Base-by-base conservation (phyloP, 1,139 yeast species). In the Lodderomyces metapsilosis region DNA sequence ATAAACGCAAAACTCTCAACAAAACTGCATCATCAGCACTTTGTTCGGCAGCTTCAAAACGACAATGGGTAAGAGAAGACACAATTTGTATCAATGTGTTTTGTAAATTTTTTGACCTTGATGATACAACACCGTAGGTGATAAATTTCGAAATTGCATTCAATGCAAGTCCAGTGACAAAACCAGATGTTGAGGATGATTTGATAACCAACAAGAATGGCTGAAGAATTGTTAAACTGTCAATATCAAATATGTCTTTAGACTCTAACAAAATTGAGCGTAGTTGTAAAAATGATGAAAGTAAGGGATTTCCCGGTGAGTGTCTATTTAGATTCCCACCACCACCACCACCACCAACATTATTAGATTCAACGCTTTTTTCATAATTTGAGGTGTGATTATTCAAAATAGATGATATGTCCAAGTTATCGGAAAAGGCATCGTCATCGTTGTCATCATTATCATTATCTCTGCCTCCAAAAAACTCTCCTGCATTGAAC, bases 1-100 rank as follows among this genome's bases (percentile, higher is more conserved):
- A 71, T 31, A 92, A 68, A 35, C 85, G 71, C 50, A 94, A 75
- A 18, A 94, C 95, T 55, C 88, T 88, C 41, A 91, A 71, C 41
- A 94, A 68, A 4, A 94, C 94, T 0, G 95, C 88, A 57, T 94
- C 98, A 62, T 94, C 98, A 33, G 91, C 84, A 34, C 84, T 79
- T 58, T 89, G 96, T 57, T 91, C 97, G 0, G 95, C 87, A 1
- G 96, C 96, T 65, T 92, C 98, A 59, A 92, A 94, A 30, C 96
- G 79, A 62, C 98, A 92, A 57, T 89, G 96, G 0, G 98, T 88
- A 44, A 94, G 74, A 0, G 97, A 85, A 13, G 87, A 77, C 15
- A 84, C 76, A 43, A 84, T 71, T 52, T 82, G 84, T 11, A 80
- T 71, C 49, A 85, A 64, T 21, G 84, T 60, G 39, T 63, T 68